Evolutionary conservation across 345 rosid species (phyloP).

Genomic region (Aurinia saxatilis): DNA sequence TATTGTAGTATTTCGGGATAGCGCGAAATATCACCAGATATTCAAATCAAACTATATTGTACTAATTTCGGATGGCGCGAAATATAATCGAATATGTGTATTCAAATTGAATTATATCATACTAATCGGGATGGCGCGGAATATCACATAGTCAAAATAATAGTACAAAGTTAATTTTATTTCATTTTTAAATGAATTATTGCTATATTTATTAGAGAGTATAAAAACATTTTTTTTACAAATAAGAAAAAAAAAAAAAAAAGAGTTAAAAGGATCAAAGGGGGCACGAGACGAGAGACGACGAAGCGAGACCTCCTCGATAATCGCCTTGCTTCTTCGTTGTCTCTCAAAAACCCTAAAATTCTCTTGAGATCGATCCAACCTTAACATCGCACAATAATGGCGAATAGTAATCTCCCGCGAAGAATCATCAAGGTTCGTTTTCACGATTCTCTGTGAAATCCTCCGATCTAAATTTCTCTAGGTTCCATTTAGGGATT

Average conservation of each 20-base stretch:
- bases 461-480: slow-evolving; percentile 5
- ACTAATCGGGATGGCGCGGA: too few species aligned
- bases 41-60: too few species aligned
- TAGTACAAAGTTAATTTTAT: background rate
- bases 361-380: slow-evolving; percentile 9
- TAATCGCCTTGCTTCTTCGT: background rate
- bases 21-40: too few species aligned
- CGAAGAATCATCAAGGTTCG: slow-evolving; percentile 95
- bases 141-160: too few species aligned
- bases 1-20: too few species aligned
- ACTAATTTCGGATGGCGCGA: too few species aligned
- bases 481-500: background rate
- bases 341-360: slow-evolving; percentile 23
- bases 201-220: background rate
- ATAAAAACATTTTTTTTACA: background rate
- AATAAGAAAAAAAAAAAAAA: background rate
- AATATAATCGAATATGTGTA: too few species aligned
- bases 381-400: slow-evolving; percentile 11
- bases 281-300: slow-evolving; percentile 15
- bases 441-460: slow-evolving; percentile 8
- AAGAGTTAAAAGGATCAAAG: slow-evolving; percentile 7
- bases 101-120: too few species aligned
- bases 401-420: slow-evolving; percentile 99
- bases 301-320: slow-evolving; percentile 17
- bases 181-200: background rate